Evolutionary conservation across 2,329 filamentous ascomycete genomes (phyloP), one percentile per base, ranked within the genome.

Genomic region (Beauveria pseudobassiana): DNA sequence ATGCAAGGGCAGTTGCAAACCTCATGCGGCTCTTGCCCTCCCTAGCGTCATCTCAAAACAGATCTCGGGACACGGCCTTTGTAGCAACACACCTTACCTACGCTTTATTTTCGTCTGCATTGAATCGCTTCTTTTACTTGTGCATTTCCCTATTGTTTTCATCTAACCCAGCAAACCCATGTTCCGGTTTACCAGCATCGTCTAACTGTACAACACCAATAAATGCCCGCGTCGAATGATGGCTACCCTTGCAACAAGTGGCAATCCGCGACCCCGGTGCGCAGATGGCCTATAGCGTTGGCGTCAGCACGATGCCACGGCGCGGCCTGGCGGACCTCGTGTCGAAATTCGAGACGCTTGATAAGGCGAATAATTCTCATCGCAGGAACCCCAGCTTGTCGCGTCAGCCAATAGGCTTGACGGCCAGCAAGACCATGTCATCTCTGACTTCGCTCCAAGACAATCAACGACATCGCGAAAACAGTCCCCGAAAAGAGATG

Each of bases 261-360:
- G 28, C 51, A 28, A 34, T 4, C 16, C 50, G 12, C 50, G 42
- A 7, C 38, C 42, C 42, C 12, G 51, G 20, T 18, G 14, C 40
- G 20, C 26, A 20, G 5, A 16, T 34, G 22, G 22, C 30, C n/a
- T 42, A 12, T 30, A 45, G 43, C 18, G 16, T 40, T 22, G 46
- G 26, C 9, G n/a, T 45, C 42, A 54, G 22, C 42, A 53, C 50
- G 16, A 53, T 55, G 5, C 59, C 55, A n/a, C 54, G 34, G 5
- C 64, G 64, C 14, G 67, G 60, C 12, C 62, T 75, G 26, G 69
- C 73, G 42, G 68, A 72, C 30, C 69, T 75, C 18, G 68, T 75
- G 0, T 73, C 71, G n/a, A 74, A 71, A 48, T 75, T 74, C 43
- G 73, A 75, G 63, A 63, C 64, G n/a, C 65, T 72, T 3, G 71